Evolutionary conservation across 1,284 basidiomycete genomes (phyloP), one percentile per base, ranked within the genome.

Genomic region (Irpex sp.): DNA sequence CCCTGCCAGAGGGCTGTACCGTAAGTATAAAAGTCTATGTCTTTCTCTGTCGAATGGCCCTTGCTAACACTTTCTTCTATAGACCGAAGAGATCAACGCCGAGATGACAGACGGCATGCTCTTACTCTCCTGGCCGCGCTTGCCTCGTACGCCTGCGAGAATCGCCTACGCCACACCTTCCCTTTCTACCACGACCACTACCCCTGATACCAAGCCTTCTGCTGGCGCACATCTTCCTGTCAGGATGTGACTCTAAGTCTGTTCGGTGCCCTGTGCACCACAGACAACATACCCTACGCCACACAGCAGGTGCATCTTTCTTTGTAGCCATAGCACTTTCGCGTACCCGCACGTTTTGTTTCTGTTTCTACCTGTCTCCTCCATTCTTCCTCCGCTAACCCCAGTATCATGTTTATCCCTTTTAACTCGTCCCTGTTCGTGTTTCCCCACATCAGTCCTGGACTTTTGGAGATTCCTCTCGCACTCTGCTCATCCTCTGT

Each of bases 101-200:
- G 67, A 68, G 36, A 60, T 68, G 3, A 61, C 57, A 37, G 63
- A 72, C 58, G 71, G 71, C 15, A 70, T 72, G 69, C 67, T 72
- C 54, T 61, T 66, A 26, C 65, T 71, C 3, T 66, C 69, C 31
- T 71, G 71, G 71, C 66, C 66, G 5, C 67, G 69, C 53, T 13
- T n/a, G 13, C 39, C 39, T 46, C 39, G n/a, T 31, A 31, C 50
- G 15, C 50, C 9, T 19, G 13, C 17, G 9, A 31, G 19, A 19
- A 19, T 51, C 50, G 19, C 17, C 19, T 31, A 31, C 50, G 17
- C 50, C 50, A n/a, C 26, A 31, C 50, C 50, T 19, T 19, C 50
- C 9, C 17, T 51, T 19, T 51, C 50, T 13, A 31, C 50, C 15
- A 51, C 50, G 4, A 19, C 50, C 50, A 51, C 13, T 46, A n/a